Conservation (phyloP, 2,329 filamentous ascomycete species). For the Penicillium sp. region DNA sequence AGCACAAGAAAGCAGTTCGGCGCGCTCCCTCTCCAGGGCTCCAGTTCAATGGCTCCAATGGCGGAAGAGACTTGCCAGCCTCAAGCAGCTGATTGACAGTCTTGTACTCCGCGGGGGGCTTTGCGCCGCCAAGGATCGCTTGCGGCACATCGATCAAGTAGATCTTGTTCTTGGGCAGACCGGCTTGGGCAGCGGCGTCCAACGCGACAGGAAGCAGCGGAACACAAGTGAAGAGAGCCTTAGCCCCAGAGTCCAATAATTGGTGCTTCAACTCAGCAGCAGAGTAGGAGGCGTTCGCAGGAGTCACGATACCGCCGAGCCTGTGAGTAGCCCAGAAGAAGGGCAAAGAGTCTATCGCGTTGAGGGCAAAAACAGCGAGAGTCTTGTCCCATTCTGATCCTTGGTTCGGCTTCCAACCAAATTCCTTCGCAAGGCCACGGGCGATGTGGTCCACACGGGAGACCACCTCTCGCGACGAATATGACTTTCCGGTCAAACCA, state of each 20-base stretch:
- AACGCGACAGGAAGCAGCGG: constrained; percentile 62
- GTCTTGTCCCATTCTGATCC: constrained; percentile 80
- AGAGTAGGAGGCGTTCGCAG: constrained; percentile 71
- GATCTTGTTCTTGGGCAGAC: constrained; percentile 60
- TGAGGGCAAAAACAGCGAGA: constrained; percentile 70
- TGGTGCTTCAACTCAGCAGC: constrained; percentile 67
- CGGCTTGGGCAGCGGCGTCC: constrained; percentile 58
- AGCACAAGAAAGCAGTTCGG: constrained; percentile 71
- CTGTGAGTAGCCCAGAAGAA: constrained; percentile 70
- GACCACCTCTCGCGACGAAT: constrained; percentile 59
- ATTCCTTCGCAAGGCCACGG: constrained; percentile 63
- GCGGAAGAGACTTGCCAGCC: constrained; percentile 49
- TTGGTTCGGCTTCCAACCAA: constrained; percentile 65
- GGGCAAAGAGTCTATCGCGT: constrained; percentile 73
- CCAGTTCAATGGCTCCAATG: constrained; percentile 41
- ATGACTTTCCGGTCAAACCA: constrained; percentile 65
- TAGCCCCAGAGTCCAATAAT: constrained; percentile 63
- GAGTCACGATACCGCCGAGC: constrained; percentile 67
- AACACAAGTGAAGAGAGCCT: constrained; percentile 66
- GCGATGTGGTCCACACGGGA: constrained; percentile 64
- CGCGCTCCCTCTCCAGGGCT: constrained; percentile 46
- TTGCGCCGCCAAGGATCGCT: constrained; percentile 47
- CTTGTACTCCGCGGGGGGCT: constrained; percentile 49
- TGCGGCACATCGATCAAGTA: constrained; percentile 66
- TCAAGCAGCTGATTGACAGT: constrained; percentile 63